Conservation (phyloP, 2,329 filamentous ascomycete genomes). For the Thermothelomyces thermophilus region DNA sequence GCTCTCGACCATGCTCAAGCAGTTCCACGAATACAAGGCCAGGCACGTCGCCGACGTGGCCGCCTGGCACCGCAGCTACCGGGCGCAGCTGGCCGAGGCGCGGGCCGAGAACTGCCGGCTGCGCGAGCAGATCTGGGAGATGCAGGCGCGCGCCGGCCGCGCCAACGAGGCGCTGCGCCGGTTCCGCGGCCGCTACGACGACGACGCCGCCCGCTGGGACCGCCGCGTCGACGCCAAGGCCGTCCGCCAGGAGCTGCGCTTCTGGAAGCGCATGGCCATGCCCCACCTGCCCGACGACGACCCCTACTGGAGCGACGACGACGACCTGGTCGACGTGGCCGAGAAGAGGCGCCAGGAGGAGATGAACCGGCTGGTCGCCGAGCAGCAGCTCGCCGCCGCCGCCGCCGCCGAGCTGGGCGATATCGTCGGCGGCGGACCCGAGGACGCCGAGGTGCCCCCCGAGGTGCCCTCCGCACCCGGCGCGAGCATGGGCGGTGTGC, state of each 20-base stretch:
- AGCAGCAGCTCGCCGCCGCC: slow-evolving; percentile 28
- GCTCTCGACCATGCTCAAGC: slow-evolving; percentile 52
- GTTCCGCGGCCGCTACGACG: slow-evolving; percentile 51
- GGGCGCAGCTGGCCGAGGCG: slow-evolving; percentile 57
- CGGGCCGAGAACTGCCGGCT: slow-evolving; percentile 57
- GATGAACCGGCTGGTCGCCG: slow-evolving; percentile 40
- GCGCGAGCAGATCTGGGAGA: slow-evolving; percentile 60
- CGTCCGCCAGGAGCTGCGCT: slow-evolving; percentile 52
- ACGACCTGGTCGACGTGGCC: slow-evolving; percentile 54
- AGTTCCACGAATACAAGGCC: slow-evolving; percentile 60
- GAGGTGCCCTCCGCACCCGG: slow-evolving; percentile 19
- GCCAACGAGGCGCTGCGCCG: slow-evolving; percentile 53
- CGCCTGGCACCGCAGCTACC: slow-evolving; percentile 61
- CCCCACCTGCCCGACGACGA: slow-evolving; percentile 54
- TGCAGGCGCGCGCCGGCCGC: slow-evolving; percentile 53
- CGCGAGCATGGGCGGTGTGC: slow-evolving; percentile 34
- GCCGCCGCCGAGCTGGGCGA: slow-evolving; percentile 16
- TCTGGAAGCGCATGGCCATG: slow-evolving; percentile 62
- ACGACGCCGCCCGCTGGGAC: slow-evolving; percentile 49
- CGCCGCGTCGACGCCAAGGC: slow-evolving; percentile 46
- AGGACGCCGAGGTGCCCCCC: slow-evolving; percentile 17
- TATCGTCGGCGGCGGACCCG: neutral
- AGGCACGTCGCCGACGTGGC: slow-evolving; percentile 56
- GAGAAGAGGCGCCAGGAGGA: slow-evolving; percentile 52
- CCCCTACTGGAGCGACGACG: slow-evolving; percentile 57